Evolutionary conservation across 2,329 filamentous ascomycete species (phyloP), one percentile per base, ranked within the genome.

Genomic region (Capronia americana): DNA sequence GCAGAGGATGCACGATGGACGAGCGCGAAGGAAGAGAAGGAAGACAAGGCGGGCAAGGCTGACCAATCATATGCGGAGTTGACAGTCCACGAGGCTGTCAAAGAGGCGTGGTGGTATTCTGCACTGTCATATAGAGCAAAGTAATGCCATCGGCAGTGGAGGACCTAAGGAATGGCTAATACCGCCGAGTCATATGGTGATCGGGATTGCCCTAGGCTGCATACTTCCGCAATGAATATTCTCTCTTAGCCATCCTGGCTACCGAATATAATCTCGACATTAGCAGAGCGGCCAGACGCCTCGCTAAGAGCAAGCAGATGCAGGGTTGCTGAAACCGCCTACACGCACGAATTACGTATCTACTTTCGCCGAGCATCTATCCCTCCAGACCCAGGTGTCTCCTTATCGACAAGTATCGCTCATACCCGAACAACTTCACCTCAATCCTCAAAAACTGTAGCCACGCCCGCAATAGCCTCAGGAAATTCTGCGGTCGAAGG

Each of bases 361-460:
- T 11, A 14, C 48, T 51, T 11, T 17, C 14, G 48, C 48, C 24
- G n/a, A 23, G 23, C 48, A 6, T 26, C 53, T 60, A 64, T 20
- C 55, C 54, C n/a, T 70, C 72, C 73, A 84, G 70, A 23, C 85
- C 84, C 58, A 87, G 70, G 61, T 81, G 73, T 59, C 82, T 81
- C 73, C 85, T 82, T 11, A 85, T 57, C 58, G 79, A 81, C 50
- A 89, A 74, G 72, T 85, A 84, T 44, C 78, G 79, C 77, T 89
- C 87, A 75, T 87, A 89, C n/a, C 82, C 72, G 60, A 81, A 81
- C 56, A 89, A 72, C 75, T 87, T 86, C 65, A 86, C 64, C 73
- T 87, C 86, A 0, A 89, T 82, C 38, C 84, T 79, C 61, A 84
- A 77, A 72, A 85, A 87, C 11, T 78, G 79, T 2, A 78, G 74